Evolutionary conservation across 2,329 filamentous ascomycete species (phyloP).

Genomic region (Purpureocillium takamizusanense): DNA sequence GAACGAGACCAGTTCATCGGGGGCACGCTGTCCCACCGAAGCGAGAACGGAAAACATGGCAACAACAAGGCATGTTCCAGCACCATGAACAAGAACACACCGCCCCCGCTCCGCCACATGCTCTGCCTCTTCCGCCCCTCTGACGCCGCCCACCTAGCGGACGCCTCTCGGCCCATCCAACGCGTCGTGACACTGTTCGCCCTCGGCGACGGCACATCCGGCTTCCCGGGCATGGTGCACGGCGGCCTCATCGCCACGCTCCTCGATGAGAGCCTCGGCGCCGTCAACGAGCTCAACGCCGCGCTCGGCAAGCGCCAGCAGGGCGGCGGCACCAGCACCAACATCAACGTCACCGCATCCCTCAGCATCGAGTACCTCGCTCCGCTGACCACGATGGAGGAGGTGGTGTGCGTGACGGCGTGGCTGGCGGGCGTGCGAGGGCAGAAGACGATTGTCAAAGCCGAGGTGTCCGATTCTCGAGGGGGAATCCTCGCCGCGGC

Average conservation of each 20-base stretch:
- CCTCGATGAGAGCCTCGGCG: constrained; percentile 27
- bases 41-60: too few species aligned
- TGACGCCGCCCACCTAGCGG: constrained; percentile 12
- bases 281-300: constrained; percentile 25
- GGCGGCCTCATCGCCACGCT: constrained; percentile 26
- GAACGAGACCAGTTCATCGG: constrained; percentile 25
- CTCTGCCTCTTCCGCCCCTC: constrained; percentile 22
- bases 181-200: constrained; percentile 21
- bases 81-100: too few species aligned
- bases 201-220: constrained; percentile 22
- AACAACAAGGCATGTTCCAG: too few species aligned
- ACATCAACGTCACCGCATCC: constrained; percentile 22
- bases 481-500: constrained; percentile 20
- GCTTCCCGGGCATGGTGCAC: constrained; percentile 23
- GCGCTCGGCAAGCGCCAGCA: constrained; percentile 21
- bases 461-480: constrained; percentile 18
- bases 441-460: constrained; percentile 21
- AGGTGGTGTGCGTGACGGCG: constrained; percentile 19
- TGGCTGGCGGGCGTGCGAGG: constrained; percentile 21
- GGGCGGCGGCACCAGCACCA: constrained; percentile 15
- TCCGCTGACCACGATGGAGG: constrained; percentile 17
- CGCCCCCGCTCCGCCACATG: constrained; percentile 17
- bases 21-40: constrained; percentile 16
- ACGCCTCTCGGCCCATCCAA: constrained; percentile 16
- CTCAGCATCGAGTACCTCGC: constrained; percentile 25